phyloP scores from a whole-genome alignment of 768 basidiomycete species.

The Hypholoma fasciculare region DNA sequence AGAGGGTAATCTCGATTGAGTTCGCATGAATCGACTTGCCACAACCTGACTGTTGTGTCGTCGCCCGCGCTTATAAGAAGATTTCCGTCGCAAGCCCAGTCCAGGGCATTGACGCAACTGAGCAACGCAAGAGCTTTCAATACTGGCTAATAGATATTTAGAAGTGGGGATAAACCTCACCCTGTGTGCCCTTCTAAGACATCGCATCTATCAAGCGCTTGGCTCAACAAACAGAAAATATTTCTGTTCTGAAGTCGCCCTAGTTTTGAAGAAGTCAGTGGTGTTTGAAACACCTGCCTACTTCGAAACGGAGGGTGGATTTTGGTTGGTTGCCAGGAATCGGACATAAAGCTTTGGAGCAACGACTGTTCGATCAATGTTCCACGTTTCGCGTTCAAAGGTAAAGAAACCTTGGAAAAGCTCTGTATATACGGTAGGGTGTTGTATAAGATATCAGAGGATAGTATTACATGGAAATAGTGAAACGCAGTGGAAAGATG shows the following conservation, averaged over 20 bases:
- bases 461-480: not conserved
- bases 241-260: conserved; percentile 26
- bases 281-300: conserved; percentile 3
- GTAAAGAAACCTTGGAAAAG: not conserved
- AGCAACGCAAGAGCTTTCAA: not conserved
- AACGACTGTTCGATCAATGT: no score
- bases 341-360: no score
- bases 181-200: conserved; percentile 81
- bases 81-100: conserved; percentile 69
- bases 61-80: conserved; percentile 72
- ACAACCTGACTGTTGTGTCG: conserved; percentile 77
- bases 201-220: conserved; percentile 63
- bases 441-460: not conserved
- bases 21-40: conserved; percentile 61
- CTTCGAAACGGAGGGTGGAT: not conserved
- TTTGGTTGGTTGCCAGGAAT: no score
- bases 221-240: conserved; percentile 24
- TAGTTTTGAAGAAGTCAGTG: conserved; percentile 19
- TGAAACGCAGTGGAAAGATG: not conserved
- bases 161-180: conserved; percentile 29
- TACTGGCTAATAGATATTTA: not conserved
- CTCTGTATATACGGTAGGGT: not conserved
- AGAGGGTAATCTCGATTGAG: conserved; percentile 58
- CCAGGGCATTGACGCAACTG: conserved; percentile 71
- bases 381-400: no score